These are phyloP conservation scores for Cucurbita maxima DNA, from an alignment of 306 rosid genomes.

Conservation along the genomic window DNA sequence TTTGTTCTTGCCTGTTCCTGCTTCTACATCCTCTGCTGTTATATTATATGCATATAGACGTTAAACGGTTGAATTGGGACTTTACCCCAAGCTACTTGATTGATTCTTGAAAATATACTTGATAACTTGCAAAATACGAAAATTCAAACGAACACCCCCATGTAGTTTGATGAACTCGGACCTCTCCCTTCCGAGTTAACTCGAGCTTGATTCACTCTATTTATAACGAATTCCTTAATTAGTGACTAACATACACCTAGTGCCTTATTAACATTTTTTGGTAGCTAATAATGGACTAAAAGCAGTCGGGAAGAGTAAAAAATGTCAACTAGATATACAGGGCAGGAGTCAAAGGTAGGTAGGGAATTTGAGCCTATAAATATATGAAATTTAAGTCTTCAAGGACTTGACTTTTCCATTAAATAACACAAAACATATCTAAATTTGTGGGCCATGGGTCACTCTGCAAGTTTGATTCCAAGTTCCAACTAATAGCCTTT, in stretches of 20 bases:
- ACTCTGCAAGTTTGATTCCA: background rate
- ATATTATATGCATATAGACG: background rate
- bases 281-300: background rate
- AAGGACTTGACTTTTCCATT: background rate
- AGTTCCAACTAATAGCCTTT: background rate
- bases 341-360: slow-evolving; percentile 2
- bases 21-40: slow-evolving; percentile 86
- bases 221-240: background rate
- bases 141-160: background rate
- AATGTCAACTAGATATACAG: background rate
- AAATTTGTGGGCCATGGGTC: background rate
- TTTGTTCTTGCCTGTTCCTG: slow-evolving; percentile 40
- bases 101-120: background rate
- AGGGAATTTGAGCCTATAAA: background rate
- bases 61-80: background rate
- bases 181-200: background rate
- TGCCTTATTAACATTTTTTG: background rate
- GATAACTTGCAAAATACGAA: background rate
- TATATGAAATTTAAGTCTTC: slow-evolving; percentile 1
- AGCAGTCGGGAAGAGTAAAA: background rate
- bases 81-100: background rate
- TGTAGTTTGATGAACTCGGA: background rate
- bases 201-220: background rate
- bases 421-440: background rate
- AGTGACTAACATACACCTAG: background rate